Evolutionary conservation across 2,329 filamentous ascomycete species (phyloP), one percentile per base, ranked within the genome.

Genomic region (Emericellopsis cladophorae): DNA sequence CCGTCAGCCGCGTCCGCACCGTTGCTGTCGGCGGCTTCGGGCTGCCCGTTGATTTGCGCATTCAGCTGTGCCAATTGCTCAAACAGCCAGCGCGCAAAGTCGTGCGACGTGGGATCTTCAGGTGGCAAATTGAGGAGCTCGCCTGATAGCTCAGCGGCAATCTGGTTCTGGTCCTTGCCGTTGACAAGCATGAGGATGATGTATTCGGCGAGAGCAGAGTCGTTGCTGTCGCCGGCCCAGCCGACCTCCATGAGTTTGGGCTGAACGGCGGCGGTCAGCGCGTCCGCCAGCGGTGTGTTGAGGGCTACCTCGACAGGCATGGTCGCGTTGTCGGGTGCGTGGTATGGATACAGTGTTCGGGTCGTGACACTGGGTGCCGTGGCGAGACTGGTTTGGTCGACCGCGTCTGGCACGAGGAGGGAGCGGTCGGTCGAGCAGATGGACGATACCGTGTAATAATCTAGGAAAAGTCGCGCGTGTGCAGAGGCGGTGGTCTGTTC

Each of bases 171-270:
- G 4, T 84, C 88, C 62, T 95, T 95, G 53, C 89, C 87, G 64
- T 95, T 96, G 46, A 86, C 86, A 26, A 98, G 76, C 90, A 96
- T 95, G 47, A 96, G 77, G 44, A 96, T 83, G 50, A 98, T 92
- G 65, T 96, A 98, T 65, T 98, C 92, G 44, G 88, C 82, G 44
- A 98, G 76, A 31, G 87, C 85, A 21, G 81, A 81, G 60, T 90
- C 87, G 60, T 90, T 87, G 60, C 90, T 87, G 51, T 86, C 83
- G 42, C 66, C 65, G 46, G 81, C 84, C 90, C 92, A 96, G 53
- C 89, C 90, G 49, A 89, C 81, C 64, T 98, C 90, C 44, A 87
- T 77, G 43, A 98, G 72, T 67, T 96, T 96, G 26, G 86, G 83
- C 62, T 92, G 85, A 47, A 96, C 88, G 34, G 81, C 81, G 51